phyloP scores from a whole-genome alignment of 2,329 filamentous ascomycete species.

The Iodosphaeria phyllophila region DNA sequence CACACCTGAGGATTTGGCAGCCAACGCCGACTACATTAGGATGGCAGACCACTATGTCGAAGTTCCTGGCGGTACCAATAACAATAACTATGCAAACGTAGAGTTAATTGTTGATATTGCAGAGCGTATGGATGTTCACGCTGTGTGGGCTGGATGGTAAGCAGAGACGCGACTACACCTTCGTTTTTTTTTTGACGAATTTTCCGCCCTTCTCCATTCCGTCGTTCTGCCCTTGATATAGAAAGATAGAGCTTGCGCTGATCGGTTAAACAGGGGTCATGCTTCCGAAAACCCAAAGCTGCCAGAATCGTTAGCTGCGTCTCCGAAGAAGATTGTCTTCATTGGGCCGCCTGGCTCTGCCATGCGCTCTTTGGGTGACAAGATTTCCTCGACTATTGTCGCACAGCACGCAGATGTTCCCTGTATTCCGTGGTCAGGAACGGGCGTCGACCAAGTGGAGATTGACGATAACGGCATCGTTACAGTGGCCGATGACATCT shows the following conservation, averaged over 20 bases:
- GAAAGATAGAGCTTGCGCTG: constrained; percentile 2
- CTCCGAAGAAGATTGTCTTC: constrained; percentile 97
- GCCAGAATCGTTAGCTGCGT: constrained; percentile 87
- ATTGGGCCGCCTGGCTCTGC: constrained; percentile 95
- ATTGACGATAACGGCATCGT: constrained; percentile 75
- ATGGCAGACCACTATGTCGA: constrained; percentile 99
- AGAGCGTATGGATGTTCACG: constrained; percentile 95
- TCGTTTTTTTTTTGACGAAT: too few species aligned
- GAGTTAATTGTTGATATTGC: constrained; percentile 98
- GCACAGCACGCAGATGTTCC: constrained; percentile 92
- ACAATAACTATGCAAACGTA: constrained; percentile 99
- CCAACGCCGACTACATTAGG: constrained; percentile 97
- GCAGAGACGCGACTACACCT: constrained; percentile 19
- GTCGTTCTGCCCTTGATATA: constrained; percentile 2
- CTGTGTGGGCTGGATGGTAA: constrained; percentile 97
- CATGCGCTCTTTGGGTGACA: constrained; percentile 98
- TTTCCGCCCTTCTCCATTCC: not conserved
- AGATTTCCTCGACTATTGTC: constrained; percentile 98
- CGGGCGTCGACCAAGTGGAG: constrained; percentile 65
- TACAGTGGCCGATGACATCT: constrained; percentile 71
- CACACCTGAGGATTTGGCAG: constrained; percentile 89
- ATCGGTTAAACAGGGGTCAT: constrained; percentile 49
- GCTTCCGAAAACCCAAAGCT: constrained; percentile 97
- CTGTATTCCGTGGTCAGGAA: constrained; percentile 98
- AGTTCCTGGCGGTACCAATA: constrained; percentile 96